Evolutionary conservation across 768 basidiomycete genomes (phyloP), one percentile per base, ranked within the genome.

Genomic region (Dioszegia crocea): DNA sequence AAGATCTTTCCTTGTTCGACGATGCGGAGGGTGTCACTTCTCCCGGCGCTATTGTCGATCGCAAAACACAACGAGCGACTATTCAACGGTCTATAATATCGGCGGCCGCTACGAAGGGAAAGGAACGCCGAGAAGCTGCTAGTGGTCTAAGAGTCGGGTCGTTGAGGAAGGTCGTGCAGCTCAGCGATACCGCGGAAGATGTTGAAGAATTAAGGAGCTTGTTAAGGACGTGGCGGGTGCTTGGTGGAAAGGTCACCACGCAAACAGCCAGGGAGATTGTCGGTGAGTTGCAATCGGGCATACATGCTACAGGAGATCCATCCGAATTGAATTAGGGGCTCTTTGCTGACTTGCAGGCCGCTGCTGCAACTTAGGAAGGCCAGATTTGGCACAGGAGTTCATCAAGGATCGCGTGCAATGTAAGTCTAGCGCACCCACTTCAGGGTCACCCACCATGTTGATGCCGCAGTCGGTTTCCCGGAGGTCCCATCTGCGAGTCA

Each of bases 211-310:
- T 63, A 39, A 54, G 26, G 30, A 27, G 31, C 21, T 39, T 60
- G 5, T 44, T 63, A 26, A 49, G 54, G 39, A 46, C 29, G 16
- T 63, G 62, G 62, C 47, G 62, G 40, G 46, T 63, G n/a, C 19
- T 56, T 2, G 57, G 58, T 11, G 26, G 36, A 43, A 41, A 41
- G 33, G 58, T 63, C 0, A 59, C 58, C 2, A 29, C 5, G 33
- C 46, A 55, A 53, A 57, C 62, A 31, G 62, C 58, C 4, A 33
- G 39, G 39, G 57, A 63, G 52, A 49, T 60, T 26, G 40, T 63
- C 21, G 62, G 62, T 63, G 48, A 56, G 62, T 60, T 33, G 27
- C 41, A 55, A 43, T 17, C 19, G 16, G 36, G n/a, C n/a, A n/a
- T n/a, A n/a, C n/a, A n/a, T n/a, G n/a, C n/a, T n/a, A n/a, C n/a